Evolutionary conservation across 441 rosid genomes (phyloP).

Genomic region (Gossypium laxum): DNA sequence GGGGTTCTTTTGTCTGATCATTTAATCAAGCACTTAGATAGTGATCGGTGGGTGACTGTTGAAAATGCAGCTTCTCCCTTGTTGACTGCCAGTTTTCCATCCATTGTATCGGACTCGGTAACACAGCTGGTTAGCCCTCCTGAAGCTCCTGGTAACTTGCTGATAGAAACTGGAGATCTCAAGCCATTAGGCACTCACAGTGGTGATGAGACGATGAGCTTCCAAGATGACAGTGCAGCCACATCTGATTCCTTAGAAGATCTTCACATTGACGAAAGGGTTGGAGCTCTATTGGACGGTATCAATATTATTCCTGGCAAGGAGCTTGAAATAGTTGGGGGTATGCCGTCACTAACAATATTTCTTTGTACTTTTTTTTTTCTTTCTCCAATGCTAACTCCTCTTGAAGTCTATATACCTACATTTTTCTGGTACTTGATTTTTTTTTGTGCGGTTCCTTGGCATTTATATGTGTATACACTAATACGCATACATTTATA

Average conservation of each 20-base stretch:
- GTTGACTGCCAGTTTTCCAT: conserved; percentile 43
- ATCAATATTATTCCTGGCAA: conserved; percentile 54
- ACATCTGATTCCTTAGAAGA: conserved; percentile 36
- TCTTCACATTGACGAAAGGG: conserved; percentile 65
- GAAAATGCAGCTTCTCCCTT: conserved; percentile 92
- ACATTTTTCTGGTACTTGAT: not conserved
- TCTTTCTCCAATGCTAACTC: not conserved
- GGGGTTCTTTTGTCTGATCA: conserved; percentile 79
- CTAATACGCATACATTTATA: not conserved
- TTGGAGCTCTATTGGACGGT: conserved; percentile 67
- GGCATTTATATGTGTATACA: not conserved
- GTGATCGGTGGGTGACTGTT: conserved; percentile 87
- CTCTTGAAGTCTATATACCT: not conserved
- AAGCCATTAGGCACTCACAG: conserved; percentile 28
- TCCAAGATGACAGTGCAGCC: conserved; percentile 23
- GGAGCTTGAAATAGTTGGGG: conserved; percentile 78
- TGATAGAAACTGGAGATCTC: conserved; percentile 52
- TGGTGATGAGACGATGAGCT: conserved; percentile 29
- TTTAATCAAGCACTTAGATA: conserved; percentile 71
- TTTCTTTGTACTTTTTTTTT: not conserved
- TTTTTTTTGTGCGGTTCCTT: not conserved
- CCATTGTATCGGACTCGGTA: conserved; percentile 60
- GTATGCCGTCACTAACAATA: conserved; percentile 26
- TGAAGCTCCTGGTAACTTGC: conserved; percentile 86
- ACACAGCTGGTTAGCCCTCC: conserved; percentile 84